phyloP scores from a whole-genome alignment of 2,329 filamentous ascomycete genomes.

The Nemania sp. region DNA sequence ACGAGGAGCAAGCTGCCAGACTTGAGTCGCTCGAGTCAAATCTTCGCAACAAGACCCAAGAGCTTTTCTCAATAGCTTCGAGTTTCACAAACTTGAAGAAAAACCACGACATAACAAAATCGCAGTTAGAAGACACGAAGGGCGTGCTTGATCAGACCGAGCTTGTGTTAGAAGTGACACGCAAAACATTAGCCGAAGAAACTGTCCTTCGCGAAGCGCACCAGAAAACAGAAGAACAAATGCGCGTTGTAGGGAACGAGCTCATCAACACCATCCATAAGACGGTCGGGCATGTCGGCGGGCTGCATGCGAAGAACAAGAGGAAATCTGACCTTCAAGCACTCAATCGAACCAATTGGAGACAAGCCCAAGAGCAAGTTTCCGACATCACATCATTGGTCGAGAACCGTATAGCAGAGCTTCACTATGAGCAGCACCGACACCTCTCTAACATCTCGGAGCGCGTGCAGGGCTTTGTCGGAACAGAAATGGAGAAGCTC shows the following conservation, averaged over 20 bases:
- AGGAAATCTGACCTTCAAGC: slow-evolving; percentile 83
- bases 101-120: slow-evolving; percentile 78
- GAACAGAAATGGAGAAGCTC: slow-evolving; percentile 72
- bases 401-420: slow-evolving; percentile 72
- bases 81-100: slow-evolving; percentile 88
- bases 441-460: slow-evolving; percentile 69
- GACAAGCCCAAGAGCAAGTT: slow-evolving; percentile 74
- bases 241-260: slow-evolving; percentile 72
- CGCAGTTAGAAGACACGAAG: slow-evolving; percentile 76
- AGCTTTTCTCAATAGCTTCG: slow-evolving; percentile 82
- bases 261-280: slow-evolving; percentile 77
- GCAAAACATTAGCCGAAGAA: slow-evolving; percentile 77
- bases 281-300: slow-evolving; percentile 79
- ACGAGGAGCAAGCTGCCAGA: slow-evolving; percentile 88
- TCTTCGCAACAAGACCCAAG: slow-evolving; percentile 89
- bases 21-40: slow-evolving; percentile 92
- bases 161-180: slow-evolving; percentile 76
- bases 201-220: slow-evolving; percentile 79
- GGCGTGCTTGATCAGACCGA: slow-evolving; percentile 86
- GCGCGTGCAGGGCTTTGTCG: slow-evolving; percentile 77
- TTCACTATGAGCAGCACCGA: slow-evolving; percentile 72
- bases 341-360: slow-evolving; percentile 79
- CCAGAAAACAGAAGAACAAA: slow-evolving; percentile 77
- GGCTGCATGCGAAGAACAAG: slow-evolving; percentile 82
- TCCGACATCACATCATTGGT: slow-evolving; percentile 75